phyloP scores from a whole-genome alignment of 148 eudicot genomes.

The Vaccinium macrocarpon region DNA sequence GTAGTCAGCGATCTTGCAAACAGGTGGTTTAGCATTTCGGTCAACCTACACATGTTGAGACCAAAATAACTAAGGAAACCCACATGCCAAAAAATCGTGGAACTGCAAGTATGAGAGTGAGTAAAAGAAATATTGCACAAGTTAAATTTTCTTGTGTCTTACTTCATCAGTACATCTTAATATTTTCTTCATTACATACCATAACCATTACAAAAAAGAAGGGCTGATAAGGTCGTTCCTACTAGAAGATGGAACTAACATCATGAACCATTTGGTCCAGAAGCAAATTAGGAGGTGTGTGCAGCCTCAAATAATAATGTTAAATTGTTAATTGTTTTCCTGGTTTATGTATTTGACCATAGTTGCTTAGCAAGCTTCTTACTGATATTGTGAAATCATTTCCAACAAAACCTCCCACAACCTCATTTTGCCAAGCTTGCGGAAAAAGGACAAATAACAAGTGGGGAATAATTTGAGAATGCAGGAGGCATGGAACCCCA shows the following conservation, averaged over 20 bases:
- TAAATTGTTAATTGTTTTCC: background rate
- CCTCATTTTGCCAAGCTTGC: background rate
- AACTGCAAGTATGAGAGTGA: background rate
- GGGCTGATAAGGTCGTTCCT: background rate
- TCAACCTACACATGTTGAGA: constrained; percentile 48
- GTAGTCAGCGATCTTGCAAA: constrained; percentile 75
- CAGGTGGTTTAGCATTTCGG: constrained; percentile 56
- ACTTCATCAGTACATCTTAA: no score
- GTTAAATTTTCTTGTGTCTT: background rate
- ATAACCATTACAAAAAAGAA: background rate
- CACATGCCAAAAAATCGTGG: background rate
- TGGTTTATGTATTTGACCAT: background rate
- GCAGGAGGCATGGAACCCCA: background rate
- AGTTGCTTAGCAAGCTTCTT: background rate
- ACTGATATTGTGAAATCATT: background rate
- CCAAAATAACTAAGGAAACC: background rate
- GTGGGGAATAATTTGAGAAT: background rate
- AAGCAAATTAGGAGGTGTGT: background rate
- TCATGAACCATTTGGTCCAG: background rate
- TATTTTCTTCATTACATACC: background rate
- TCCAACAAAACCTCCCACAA: background rate
- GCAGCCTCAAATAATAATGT: background rate
- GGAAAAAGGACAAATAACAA: background rate
- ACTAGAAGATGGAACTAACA: background rate
- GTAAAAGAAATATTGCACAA: background rate